Evolutionary conservation across 1,284 basidiomycete species (phyloP), one percentile per base, ranked within the genome.

Genomic region (Ustilago shanxiensis): DNA sequence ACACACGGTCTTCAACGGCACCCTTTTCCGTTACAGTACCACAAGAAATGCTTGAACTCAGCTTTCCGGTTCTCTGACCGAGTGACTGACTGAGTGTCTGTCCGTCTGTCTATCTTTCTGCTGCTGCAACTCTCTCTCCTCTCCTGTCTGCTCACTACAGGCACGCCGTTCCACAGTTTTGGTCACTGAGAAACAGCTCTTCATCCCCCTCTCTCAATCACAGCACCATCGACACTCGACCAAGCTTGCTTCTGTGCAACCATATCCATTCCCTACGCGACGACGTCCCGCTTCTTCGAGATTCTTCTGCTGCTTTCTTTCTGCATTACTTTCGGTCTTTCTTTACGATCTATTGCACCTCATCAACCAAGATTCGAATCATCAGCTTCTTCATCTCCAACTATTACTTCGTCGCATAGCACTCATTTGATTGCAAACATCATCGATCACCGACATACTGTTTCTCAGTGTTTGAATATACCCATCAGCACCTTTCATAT

Each of bases 141-240:
- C 11, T 11, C 5, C 31, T 41, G 13, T 20, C 13, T 41, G 39
- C 39, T 41, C 39, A 41, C 39, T 41, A 41, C 13, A n/a, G n/a
- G n/a, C n/a, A n/a, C n/a, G 39, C 39, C 39, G 18, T 45, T 45
- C 47, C 47, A 49, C 47, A 49, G 16, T 28, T 28, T 49, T 49
- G 47, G 24, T 47, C 9, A 14, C 10, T 22, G 20, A 47, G 22
- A 47, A 26, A 49, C 47, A 49, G 47, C 22, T 33, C 31, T n/a
- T n/a, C n/a, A n/a, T n/a, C 20, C n/a, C 8, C 44, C 22, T 24
- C 20, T 22, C 44, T 47, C 22, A 3, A 47, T n/a, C 22, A 20
- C 20, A 22, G 7, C 11, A 11, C 31, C 11, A 33, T 33, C 44
- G 10, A 47, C 22, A 20, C n/a, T 24, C 44, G 8, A 49, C 10